A percentile compares a stretch with the other conserved stretches of the same genome.
These are phyloP conservation scores for Stephania yunnanensis DNA, from an alignment of 164 flowering plant species.

Conservation along the genomic window DNA sequence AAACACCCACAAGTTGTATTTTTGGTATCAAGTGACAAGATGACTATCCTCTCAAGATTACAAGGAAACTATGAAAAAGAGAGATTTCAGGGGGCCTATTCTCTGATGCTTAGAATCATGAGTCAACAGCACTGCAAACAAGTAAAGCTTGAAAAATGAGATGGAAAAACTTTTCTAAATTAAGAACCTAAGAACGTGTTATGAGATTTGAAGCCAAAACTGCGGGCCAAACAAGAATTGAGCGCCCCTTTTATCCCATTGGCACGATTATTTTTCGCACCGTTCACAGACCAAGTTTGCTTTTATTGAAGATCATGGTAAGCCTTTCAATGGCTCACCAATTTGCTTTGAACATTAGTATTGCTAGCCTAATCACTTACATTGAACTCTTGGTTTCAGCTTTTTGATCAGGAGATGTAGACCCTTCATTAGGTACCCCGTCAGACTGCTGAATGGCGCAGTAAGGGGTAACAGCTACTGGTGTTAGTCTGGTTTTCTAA, in stretches of 20 bases:
- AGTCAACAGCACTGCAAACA: background rate
- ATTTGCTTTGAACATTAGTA: background rate
- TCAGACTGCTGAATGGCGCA: constrained; percentile 16
- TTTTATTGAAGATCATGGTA: constrained; percentile 4
- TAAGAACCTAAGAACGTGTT: background rate
- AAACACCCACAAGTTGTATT: too few species aligned
- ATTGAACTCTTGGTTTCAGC: background rate
- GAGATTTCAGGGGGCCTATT: background rate
- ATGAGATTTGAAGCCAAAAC: constrained; percentile 12
- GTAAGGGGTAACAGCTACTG: constrained; percentile 10
- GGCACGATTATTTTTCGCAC: constrained; percentile 9
- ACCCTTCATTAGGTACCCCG: background rate
- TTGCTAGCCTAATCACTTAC: constrained; percentile 3
- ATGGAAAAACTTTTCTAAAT: background rate
- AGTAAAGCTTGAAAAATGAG: background rate
- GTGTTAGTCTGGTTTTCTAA: background rate
- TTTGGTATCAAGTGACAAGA: background rate
- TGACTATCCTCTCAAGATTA: background rate
- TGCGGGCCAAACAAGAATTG: constrained; percentile 7
- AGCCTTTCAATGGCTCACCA: background rate
- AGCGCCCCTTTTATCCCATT: constrained; percentile 9
- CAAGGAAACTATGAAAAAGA: background rate
- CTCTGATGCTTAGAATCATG: background rate
- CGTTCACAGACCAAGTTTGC: constrained; percentile 2
- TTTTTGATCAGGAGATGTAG: constrained; percentile 9